Base-by-base conservation (phyloP, 2,329 filamentous ascomycete species). In the Dactylellina sp. region DNA sequence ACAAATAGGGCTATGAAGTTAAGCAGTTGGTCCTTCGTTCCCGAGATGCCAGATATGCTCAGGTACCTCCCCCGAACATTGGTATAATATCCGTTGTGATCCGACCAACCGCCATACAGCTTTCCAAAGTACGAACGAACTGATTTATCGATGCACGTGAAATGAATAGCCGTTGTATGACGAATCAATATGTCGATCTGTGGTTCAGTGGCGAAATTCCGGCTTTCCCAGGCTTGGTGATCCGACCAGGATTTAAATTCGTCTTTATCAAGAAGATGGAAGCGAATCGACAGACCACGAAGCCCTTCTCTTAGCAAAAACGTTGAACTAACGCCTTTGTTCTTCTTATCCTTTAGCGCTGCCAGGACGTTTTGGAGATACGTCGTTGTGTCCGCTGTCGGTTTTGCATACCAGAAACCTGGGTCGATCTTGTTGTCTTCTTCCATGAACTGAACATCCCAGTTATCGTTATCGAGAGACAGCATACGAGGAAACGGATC, bases 391-490 rank as follows among this genome's bases (percentile, higher is more conserved):
- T 46, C 70, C 1, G 46, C 1, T 12, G 70, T 61, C 9, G 70
- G 70, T 44, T 47, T 61, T 20, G 70, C 53, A 55, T 65, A 60
- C 61, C 60, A 74, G 49, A 61, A 74, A 6, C 70, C 70, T 18
- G 70, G 61, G 50, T 74, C 70, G 47, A 74, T 55, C 37, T 50
- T 74, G 28, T 74, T 35, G 55, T 59, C 24, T 44, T 74, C 61
- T 28, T 74, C 59, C 70, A 74, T 74, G 55, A 74, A 74, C 35
- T 74, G 70, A 25, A 74, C 55, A 25, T 74, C 70, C 70, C 70
- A 74, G 24, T 56, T 50, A 40, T 65, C 56, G 25, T 74, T 53
- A 7, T 14, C 49, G 12, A 61, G 47, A 24, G 59, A 57, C 7
- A 66, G 24, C 20, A 60, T 61, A 7, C 70, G 70, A 1, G 55